phyloP scores from a whole-genome alignment of 73 alveolate species.

The Paramecium tetraurelia region DNA sequence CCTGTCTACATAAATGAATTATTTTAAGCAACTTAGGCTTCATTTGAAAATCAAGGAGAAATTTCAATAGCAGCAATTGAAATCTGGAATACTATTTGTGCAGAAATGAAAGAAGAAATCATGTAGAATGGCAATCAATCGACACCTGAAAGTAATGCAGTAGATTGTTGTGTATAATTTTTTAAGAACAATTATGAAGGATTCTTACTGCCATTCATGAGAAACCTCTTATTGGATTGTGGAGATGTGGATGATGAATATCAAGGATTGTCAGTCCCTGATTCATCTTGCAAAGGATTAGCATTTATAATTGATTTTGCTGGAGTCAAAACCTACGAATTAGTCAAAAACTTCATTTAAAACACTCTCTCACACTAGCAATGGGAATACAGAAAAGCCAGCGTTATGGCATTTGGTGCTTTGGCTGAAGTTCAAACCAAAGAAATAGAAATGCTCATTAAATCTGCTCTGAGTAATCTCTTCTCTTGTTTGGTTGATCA shows the following conservation, averaged over 20 bases:
- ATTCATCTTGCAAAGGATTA: neutral
- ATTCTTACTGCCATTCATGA: neutral
- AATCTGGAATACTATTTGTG: conserved; percentile 22
- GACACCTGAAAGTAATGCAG: neutral
- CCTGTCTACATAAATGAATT: neutral
- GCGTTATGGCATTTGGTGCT: conserved; percentile 39
- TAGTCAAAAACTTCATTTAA: neutral
- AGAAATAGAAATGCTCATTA: neutral
- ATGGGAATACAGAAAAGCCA: conserved; percentile 3
- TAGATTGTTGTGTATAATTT: neutral
- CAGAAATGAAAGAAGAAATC: conserved; percentile 4
- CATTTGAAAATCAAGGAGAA: neutral
- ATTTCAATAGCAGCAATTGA: conserved; percentile 5
- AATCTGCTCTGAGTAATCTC: neutral
- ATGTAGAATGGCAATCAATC: neutral
- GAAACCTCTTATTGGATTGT: neutral
- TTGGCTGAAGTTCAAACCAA: neutral
- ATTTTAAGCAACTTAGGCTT: neutral
- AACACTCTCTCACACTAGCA: neutral
- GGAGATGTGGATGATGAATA: conserved; percentile 6
- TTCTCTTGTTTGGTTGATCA: neutral
- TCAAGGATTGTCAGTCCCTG: neutral
- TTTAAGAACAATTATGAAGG: neutral
- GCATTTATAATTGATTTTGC: neutral
- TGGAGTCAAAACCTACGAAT: neutral